Conservation (phyloP, 2,329 filamentous ascomycete species). For the Neospermospora avenae region DNA sequence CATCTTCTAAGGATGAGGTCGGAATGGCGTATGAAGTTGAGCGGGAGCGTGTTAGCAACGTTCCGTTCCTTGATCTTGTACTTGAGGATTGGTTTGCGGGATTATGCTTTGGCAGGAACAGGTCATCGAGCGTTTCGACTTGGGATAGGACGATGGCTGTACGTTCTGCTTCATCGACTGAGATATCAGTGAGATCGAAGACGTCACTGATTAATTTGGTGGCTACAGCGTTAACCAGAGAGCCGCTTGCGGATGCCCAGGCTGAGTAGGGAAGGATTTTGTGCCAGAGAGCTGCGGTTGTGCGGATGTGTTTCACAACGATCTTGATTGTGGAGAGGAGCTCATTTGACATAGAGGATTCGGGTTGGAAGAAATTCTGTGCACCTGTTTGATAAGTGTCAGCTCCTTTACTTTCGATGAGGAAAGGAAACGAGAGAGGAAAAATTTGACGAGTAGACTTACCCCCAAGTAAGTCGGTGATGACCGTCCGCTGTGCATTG, state of each 20-base stretch:
- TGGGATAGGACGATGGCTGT: slow-evolving; percentile 56
- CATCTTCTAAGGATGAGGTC: no score
- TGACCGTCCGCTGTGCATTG: slow-evolving; percentile 55
- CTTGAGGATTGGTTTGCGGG: no score
- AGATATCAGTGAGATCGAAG: slow-evolving; percentile 57
- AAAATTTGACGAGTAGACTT: slow-evolving; percentile 10
- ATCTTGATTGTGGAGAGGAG: slow-evolving; percentile 50
- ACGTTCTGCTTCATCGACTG: slow-evolving; percentile 61
- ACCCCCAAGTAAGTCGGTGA: slow-evolving; percentile 60
- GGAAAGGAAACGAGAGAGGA: background rate
- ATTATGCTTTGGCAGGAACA: slow-evolving; percentile 49
- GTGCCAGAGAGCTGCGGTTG: slow-evolving; percentile 55
- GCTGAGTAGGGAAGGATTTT: slow-evolving; percentile 56
- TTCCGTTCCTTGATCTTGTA: background rate
- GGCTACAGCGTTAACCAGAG: slow-evolving; percentile 56
- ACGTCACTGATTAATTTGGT: slow-evolving; percentile 61
- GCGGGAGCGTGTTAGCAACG: no score
- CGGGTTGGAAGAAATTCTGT: slow-evolving; percentile 58
- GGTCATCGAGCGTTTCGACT: slow-evolving; percentile 55
- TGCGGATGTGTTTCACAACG: slow-evolving; percentile 50
- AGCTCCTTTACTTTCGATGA: background rate
- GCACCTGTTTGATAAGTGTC: slow-evolving; percentile 38
- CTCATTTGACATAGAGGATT: slow-evolving; percentile 37
- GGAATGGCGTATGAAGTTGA: background rate
- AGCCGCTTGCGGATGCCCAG: slow-evolving; percentile 61